Evolutionary conservation across 2,329 filamentous ascomycete genomes (phyloP).

Genomic region (Aspergillus clavatus): DNA sequence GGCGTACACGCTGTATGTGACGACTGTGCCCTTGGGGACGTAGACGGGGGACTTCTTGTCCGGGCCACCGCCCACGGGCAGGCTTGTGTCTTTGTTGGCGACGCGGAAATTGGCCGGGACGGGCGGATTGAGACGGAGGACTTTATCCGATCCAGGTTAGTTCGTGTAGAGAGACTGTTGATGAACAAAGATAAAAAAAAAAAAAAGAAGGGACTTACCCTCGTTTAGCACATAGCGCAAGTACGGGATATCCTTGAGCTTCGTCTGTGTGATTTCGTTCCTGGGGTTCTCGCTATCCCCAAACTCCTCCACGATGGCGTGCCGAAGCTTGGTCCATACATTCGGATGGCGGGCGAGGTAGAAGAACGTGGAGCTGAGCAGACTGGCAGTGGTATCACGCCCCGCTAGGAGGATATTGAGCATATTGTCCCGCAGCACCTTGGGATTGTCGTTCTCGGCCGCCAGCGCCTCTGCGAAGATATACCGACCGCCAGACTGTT

Average conservation of each 20-base stretch:
- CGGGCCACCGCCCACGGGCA: constrained; percentile 55
- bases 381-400: constrained; percentile 49
- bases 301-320: constrained; percentile 35
- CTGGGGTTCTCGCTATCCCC: constrained; percentile 37
- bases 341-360: constrained; percentile 41
- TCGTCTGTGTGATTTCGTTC: constrained; percentile 40
- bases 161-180: no score
- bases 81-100: constrained; percentile 39
- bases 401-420: constrained; percentile 51
- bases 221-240: constrained; percentile 39
- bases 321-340: constrained; percentile 35
- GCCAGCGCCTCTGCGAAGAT: constrained; percentile 49
- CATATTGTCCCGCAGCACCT: constrained; percentile 45
- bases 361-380: constrained; percentile 45
- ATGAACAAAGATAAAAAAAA: no score
- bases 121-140: constrained; percentile 41
- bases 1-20: constrained; percentile 63
- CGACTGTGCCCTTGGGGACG: constrained; percentile 59
- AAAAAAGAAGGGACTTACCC: constrained; percentile 20
- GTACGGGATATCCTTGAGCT: constrained; percentile 39
- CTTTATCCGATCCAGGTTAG: constrained; percentile 15
- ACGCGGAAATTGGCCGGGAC: constrained; percentile 45
- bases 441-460: constrained; percentile 42
- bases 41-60: constrained; percentile 57
- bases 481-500: constrained; percentile 36